Base-by-base conservation (phyloP, 2,329 filamentous ascomycete species). In the Myriosclerotinia scirpicola region DNA sequence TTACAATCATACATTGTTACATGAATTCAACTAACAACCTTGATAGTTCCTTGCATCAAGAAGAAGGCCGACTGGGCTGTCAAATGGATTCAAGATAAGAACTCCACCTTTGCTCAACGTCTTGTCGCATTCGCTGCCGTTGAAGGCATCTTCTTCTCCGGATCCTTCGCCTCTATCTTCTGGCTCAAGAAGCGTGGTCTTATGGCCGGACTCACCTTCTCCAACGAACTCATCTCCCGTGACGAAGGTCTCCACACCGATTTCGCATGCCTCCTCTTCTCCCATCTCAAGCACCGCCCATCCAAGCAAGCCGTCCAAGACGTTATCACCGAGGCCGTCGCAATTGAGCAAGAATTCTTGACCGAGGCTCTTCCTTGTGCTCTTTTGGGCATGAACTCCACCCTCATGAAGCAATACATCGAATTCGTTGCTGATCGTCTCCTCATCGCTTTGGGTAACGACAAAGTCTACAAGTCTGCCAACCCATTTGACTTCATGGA, bases 401-500 rank as follows among this genome's bases (percentile, higher is more conserved):
- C 85, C 73, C 86, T 99, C 74, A 99, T 99, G 95, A 96, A 96
- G 86, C 94, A 98, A 82, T 99, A 99, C 85, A 99, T 99, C 73
- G 95, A 99, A 87, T 99, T 99, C 75, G 95, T 99, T 59, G 95
- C 95, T 71, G 95, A 99, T 80, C 91, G 95, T 75, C 90, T 99
- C 46, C 87, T 99, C 46, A 84, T 98, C 67, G 89, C 95, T 42
- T 90, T 99, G 56, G 95, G 95, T 76, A 97, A 97, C 81, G 86
- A 91, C 75, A 98, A 97, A 85, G 85, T 91, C 75, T 99, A 96
- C 87, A 91, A 95, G 78, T 84, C 90, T 36, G 87, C 89, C 79
- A 99, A 99, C 83, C 95, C 95, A 78, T 99, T 99, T 79, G 95
- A 99, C 85, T 99, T 99, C 81, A 99, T 99, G 95, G 95, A 99